Evolutionary conservation across 1,139 yeast genomes (phyloP).

Genomic region (Arxiozyma bovina): DNA sequence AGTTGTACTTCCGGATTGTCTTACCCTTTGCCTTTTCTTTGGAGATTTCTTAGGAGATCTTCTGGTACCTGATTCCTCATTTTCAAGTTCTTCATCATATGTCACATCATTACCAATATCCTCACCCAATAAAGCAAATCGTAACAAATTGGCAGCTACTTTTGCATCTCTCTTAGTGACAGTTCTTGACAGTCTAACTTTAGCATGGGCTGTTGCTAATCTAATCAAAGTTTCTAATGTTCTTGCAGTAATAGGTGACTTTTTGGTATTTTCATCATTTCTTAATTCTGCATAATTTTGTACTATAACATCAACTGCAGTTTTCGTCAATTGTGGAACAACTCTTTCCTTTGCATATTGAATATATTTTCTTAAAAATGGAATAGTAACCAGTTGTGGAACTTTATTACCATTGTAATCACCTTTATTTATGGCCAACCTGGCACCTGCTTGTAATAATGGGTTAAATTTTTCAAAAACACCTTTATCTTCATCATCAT

Average conservation of each 20-base stretch:
- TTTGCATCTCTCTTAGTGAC: constrained; percentile 74
- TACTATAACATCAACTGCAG: constrained; percentile 77
- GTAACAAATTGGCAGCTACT: constrained; percentile 75
- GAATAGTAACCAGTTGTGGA: constrained; percentile 65
- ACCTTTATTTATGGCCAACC: constrained; percentile 30
- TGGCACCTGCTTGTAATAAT: constrained; percentile 72
- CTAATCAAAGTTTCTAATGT: constrained; percentile 94
- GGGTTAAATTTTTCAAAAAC: constrained; percentile 80
- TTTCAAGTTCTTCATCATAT: constrained; percentile 20
- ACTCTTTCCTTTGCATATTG: constrained; percentile 90
- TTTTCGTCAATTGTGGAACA: constrained; percentile 68
- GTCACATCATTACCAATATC: constrained; percentile 32
- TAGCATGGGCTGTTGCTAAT: constrained; percentile 93
- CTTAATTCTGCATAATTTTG: constrained; percentile 72
- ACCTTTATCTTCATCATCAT: constrained; percentile 36
- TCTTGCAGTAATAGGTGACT: constrained; percentile 97
- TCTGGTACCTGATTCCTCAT: constrained; percentile 15
- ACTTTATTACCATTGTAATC: constrained; percentile 36
- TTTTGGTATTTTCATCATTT: constrained; percentile 71
- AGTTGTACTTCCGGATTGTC: constrained; percentile 9
- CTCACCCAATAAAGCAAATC: constrained; percentile 65
- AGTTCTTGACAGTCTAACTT: constrained; percentile 69
- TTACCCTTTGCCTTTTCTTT: constrained; percentile 25
- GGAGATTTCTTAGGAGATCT: constrained; percentile 30
- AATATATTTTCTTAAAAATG: constrained; percentile 82